Percentiles rank a stretch among this genome's conserved stretches.
Evolutionary conservation across 2,329 filamentous ascomycete genomes (phyloP).

Genomic region (Zymoseptoria ardabiliae): DNA sequence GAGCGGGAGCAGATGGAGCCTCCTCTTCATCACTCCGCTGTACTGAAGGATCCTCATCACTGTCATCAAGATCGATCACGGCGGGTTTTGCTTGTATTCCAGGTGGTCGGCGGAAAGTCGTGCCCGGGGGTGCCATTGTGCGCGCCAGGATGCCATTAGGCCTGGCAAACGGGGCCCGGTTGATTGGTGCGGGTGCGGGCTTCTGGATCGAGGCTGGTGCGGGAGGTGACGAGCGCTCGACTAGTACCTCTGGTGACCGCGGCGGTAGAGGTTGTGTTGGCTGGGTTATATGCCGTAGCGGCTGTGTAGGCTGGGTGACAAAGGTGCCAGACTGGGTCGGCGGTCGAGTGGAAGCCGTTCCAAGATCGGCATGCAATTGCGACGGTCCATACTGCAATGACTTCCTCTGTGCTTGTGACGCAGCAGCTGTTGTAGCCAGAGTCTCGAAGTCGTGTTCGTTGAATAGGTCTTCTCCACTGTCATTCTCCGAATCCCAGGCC

Average conservation of each 20-base stretch:
- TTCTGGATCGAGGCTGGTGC: slow-evolving; percentile 36
- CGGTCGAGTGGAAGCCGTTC: slow-evolving; percentile 5
- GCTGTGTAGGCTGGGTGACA: slow-evolving; percentile 48
- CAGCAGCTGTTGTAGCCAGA: slow-evolving; percentile 30
- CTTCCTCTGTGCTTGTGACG: slow-evolving; percentile 20
- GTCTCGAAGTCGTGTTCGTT: slow-evolving; percentile 46
- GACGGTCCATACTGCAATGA: slow-evolving; percentile 15
- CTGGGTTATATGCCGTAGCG: slow-evolving; percentile 38
- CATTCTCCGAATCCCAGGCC: slow-evolving; percentile 33
- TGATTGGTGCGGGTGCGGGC: slow-evolving; percentile 14
- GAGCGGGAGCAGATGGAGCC: slow-evolving; percentile 22
- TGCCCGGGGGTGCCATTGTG: slow-evolving; percentile 69
- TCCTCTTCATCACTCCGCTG: slow-evolving; percentile 25
- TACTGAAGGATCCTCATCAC: slow-evolving; percentile 42
- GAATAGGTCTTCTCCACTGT: slow-evolving; percentile 40
- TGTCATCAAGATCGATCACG: slow-evolving; percentile 18
- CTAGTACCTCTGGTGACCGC: slow-evolving; percentile 55
- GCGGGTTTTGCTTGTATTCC: slow-evolving; percentile 18
- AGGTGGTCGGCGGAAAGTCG: slow-evolving; percentile 51
- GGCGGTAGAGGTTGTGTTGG: slow-evolving; percentile 50
- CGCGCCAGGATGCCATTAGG: slow-evolving; percentile 45
- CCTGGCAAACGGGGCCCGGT: slow-evolving; percentile 20
- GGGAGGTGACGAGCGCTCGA: slow-evolving; percentile 72
- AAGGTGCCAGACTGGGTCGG: slow-evolving; percentile 14
- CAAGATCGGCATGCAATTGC: slow-evolving; percentile 19